Evolutionary conservation across 306 rosid species (phyloP), one percentile per base, ranked within the genome.

Genomic region (Lupinus albus): DNA sequence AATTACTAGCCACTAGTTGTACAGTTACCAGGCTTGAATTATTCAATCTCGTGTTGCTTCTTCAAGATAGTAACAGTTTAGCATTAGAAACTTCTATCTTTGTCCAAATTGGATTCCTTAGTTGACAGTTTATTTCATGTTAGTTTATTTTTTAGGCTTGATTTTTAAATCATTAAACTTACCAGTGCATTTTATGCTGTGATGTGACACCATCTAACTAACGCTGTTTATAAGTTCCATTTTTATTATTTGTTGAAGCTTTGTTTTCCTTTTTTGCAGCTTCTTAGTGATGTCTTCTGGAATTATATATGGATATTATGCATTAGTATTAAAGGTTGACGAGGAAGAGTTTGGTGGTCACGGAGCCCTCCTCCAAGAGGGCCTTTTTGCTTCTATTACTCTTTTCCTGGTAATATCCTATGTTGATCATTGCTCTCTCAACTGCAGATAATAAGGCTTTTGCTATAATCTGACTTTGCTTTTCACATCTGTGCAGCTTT

Each of bases 331-430:
- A 62, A 90, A 88, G 89, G 80, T 94, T 70, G 99, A 94, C 1
- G 99, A 94, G 76, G 99, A 94, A 76, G 99, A 94, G 62, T 86
- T 84, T 70, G 99, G 99, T 2, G 99, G 99, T 51, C 99, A 94
- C 71, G 94, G 95, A 61, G 90, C 99, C 70, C 99, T 94, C 63
- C 99, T 94, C 45, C 99, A 90, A 79, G 99, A 94, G 76, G 99
- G 99, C 12, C 91, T 94, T 76, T 94, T 94, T 47, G 99, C 99
- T 39, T 94, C 99, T 32, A 35, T 78, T 62, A 94, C 97, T 64
- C 95, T 94, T 13, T 94, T 94, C 81, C 88, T 94, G 97, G 99
- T 94, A 94, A 33, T 67, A 54, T 55, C 6, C 41, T 62, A 20
- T 56, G 50, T 33, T 54, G 30, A 12, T 78, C 15, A 13, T 30